Evolutionary conservation across 176 grass and related monocot species (phyloP), one percentile per base, ranked within the genome.

Genomic region (Elaeis guineensis): DNA sequence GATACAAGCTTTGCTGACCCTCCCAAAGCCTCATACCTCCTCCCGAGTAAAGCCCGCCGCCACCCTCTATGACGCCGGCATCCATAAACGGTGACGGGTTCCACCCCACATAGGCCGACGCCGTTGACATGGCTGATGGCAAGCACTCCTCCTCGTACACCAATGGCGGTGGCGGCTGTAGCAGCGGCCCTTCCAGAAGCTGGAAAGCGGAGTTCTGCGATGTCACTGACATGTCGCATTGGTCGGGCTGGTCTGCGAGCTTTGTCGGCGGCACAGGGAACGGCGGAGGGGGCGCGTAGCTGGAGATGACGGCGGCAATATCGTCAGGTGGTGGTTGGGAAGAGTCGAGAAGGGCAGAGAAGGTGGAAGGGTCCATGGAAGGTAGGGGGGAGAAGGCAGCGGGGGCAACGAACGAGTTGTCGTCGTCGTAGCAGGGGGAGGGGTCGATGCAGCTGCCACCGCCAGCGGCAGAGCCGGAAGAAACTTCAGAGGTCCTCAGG

Each of bases 291-390:
- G 51, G 3, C n/a, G 68, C 2, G 28, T 50, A 15, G 62, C 51
- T 5, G 51, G 21, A 15, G 39, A 49, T 63, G 67, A 20, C n/a
- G 19, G 17, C 8, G 61, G n/a, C 8, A 6, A 30, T 7, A 28
- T 25, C 6, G 57, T 59, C 57, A 5, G 57, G 23, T 2, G 61
- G 19, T 25, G 69, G 78, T 28, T 87, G 69, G 57, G 70, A 61
- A 66, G 79, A 50, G 23, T 81, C 82, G 51, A 98, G 77, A 22
- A 92, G 52, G 24, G 79, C 77, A 0, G 81, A 72, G 49, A 98
- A 48, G 15, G 81, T 63, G 30, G 83, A 69, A 16, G 81, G 39
- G 55, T 97, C 84, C 14, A 97, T 70, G 66, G 75, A 64, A 49
- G 67, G 57, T 29, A 91, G 91, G 1, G 76, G 87, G 50, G 78